phyloP scores from a whole-genome alignment of 371 early-diverging fungal genomes.

The Mortierella sp. region DNA sequence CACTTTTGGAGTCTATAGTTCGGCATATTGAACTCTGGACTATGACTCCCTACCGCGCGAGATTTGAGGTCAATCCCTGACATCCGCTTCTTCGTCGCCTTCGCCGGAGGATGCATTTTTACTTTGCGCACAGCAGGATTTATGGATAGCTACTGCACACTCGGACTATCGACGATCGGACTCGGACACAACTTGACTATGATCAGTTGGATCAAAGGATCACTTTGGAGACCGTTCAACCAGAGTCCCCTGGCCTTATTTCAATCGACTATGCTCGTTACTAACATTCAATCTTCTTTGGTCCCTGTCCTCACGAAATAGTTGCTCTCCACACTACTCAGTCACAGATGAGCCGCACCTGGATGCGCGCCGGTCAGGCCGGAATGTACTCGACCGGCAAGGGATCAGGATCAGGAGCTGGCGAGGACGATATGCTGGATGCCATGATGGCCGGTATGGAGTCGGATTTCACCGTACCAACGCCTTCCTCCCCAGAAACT shows the following conservation, averaged over 20 bases:
- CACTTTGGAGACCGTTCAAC: background rate
- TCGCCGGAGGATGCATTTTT: background rate
- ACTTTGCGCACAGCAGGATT: background rate
- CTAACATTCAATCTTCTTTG: background rate
- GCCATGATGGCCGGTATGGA: slow-evolving; percentile 57
- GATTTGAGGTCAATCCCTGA: too few relatives aligned
- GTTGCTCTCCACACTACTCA: slow-evolving; percentile 29
- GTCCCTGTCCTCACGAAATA: background rate
- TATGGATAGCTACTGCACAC: background rate
- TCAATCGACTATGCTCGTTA: background rate
- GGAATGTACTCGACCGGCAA: slow-evolving; percentile 46
- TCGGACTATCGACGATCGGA: background rate
- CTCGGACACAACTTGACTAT: background rate
- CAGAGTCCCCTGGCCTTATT: background rate
- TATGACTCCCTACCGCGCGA: too few relatives aligned
- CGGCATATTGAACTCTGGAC: too few relatives aligned
- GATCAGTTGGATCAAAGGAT: background rate
- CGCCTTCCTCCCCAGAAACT: slow-evolving; percentile 17
- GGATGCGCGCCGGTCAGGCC: slow-evolving; percentile 46
- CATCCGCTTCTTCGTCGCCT: too few relatives aligned
- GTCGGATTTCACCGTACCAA: slow-evolving; percentile 39
- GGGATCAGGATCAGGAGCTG: slow-evolving; percentile 38
- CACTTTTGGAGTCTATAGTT: background rate
- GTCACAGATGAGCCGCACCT: slow-evolving; percentile 23
- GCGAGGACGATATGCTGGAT: slow-evolving; percentile 51